Base-by-base conservation (phyloP, 768 basidiomycete genomes). In the Auricularia auricula-judae region DNA sequence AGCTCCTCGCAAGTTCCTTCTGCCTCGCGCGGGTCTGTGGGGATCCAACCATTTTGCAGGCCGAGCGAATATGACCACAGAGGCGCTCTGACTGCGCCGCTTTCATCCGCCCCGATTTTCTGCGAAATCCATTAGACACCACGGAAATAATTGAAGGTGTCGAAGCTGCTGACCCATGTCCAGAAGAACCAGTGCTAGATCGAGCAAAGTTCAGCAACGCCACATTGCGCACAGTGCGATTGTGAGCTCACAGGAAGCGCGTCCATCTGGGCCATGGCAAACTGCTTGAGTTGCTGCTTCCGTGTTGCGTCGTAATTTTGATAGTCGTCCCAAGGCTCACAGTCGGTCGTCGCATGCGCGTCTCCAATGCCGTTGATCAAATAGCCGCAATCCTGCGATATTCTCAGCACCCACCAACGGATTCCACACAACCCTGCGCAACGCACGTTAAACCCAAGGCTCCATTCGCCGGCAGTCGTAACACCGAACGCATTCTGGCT, bases 141-240 rank as follows among this genome's bases (percentile, higher is more conserved):
- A 18, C 21, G 14, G 3, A 4, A 18, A 18, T n/a, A 66, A 36
- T 63, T 10, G 29, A 65, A 58, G 36, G 14, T 4, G n/a, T 62
- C 2, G 60, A 62, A 36, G 3, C 54, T 5, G 16, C 47, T 16
- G 5, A 51, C 74, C 93, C 93, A 98, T 1, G 91, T 95, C 96
- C 96, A 98, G 82, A 97, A 98, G 83, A 97, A 98, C 80, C 86
- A 97, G 72, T 98, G 86, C 87, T 95, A 54, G n/a, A 18, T 10
- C 53, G 18, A 54, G 53, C 29, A n/a, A 10, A 54, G 11, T 8
- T 54, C 29, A n/a, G 53, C 29, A 54, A 18, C 53, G 39, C 12
- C 8, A 42, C 7, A 42, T 7, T 29, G 39, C 7, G 39, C 39
- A 42, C 39, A 42, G 39, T 14, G 39, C 39, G 8, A 42, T 42